Evolutionary conservation across 495 filamentous ascomycete species (phyloP).

Genomic region (Rostrohypoxylon terebratum): DNA sequence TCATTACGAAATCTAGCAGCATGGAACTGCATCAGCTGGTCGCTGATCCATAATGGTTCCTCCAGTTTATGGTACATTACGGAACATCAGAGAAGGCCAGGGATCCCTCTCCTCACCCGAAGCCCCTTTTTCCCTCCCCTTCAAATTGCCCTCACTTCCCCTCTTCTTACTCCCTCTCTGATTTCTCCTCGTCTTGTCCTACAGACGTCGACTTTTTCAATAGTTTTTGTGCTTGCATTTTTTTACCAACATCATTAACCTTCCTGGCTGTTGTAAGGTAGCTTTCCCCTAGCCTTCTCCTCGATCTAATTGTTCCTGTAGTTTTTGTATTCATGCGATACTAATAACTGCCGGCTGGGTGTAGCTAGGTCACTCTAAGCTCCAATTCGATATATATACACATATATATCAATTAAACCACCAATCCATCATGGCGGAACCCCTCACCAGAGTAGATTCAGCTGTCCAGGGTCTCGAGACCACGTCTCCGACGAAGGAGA

Average conservation of each 20-base stretch:
- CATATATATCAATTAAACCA: constrained; percentile 13
- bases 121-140: constrained; percentile 43
- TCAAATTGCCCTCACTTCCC: constrained; percentile 43
- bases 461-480: constrained; percentile 78
- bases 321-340: background rate
- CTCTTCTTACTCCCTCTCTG: constrained; percentile 33
- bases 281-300: constrained; percentile 10
- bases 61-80: constrained; percentile 21
- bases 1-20: constrained; percentile 41
- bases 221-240: constrained; percentile 41
- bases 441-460: constrained; percentile 87
- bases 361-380: constrained; percentile 27
- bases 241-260: constrained; percentile 37
- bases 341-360: constrained; percentile 10
- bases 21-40: constrained; percentile 42
- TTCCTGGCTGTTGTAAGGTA: constrained; percentile 42
- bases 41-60: constrained; percentile 42
- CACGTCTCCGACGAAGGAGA: constrained; percentile 72
- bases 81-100: constrained; percentile 24
- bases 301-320: background rate
- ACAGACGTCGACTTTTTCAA: constrained; percentile 45
- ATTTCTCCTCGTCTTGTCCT: constrained; percentile 44
- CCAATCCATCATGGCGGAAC: constrained; percentile 52
- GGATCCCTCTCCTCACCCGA: constrained; percentile 35
- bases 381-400: constrained; percentile 27